These are phyloP conservation scores for Lodderomyces theae DNA, from an alignment of 1,139 yeast species.

Conservation along the genomic window DNA sequence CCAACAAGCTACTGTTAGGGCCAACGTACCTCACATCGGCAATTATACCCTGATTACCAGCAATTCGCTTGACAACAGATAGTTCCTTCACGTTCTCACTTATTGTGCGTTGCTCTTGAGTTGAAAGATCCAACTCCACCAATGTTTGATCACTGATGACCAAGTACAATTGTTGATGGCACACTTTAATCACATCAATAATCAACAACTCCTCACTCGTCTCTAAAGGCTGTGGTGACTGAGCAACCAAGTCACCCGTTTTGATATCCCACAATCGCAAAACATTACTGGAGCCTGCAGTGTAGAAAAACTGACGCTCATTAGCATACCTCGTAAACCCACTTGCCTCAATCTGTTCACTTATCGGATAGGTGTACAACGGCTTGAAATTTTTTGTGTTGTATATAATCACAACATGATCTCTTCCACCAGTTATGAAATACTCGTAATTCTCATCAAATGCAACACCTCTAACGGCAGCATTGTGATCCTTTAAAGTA, in stretches of 20 bases:
- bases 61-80: constrained; percentile 53
- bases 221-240: constrained; percentile 48
- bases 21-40: constrained; percentile 85
- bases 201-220: constrained; percentile 70
- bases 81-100: constrained; percentile 28
- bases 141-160: constrained; percentile 86
- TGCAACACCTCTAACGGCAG: constrained; percentile 85
- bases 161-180: constrained; percentile 25
- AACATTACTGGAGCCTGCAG: constrained; percentile 80
- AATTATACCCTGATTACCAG: constrained; percentile 95
- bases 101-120: constrained; percentile 15
- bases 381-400: constrained; percentile 54
- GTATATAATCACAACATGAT: constrained; percentile 69
- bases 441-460: constrained; percentile 53
- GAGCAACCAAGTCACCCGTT: constrained; percentile 38
- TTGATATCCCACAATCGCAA: constrained; percentile 59
- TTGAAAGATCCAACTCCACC: constrained; percentile 45
- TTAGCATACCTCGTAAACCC: constrained; percentile 52
- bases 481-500: constrained; percentile 69
- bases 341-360: constrained; percentile 77
- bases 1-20: constrained; percentile 54
- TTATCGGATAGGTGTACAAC: constrained; percentile 64
- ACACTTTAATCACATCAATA: constrained; percentile 48
- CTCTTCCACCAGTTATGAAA: constrained; percentile 86
- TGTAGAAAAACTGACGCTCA: constrained; percentile 45